Evolutionary conservation across 352 stramenopile genomes (phyloP).

Genomic region (Phytophthora meadii): DNA sequence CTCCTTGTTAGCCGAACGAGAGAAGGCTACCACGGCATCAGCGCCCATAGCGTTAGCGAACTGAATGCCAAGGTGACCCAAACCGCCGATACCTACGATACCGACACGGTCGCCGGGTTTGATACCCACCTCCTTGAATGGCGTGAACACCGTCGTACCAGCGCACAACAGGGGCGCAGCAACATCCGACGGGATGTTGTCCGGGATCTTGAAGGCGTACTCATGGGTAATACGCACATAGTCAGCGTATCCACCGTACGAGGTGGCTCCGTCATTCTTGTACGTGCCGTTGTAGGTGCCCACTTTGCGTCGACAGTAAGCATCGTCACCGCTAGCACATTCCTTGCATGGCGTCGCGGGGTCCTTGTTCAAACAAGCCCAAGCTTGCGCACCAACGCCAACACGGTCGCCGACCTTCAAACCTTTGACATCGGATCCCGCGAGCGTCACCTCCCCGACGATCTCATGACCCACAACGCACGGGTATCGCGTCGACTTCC

Average conservation of each 20-base stretch:
- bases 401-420: constrained; percentile 80
- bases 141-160: constrained; percentile 85
- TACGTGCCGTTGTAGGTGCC: constrained; percentile 63
- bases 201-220: constrained; percentile 81
- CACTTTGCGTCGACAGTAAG: constrained; percentile 64
- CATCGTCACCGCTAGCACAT: constrained; percentile 66
- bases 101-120: constrained; percentile 63
- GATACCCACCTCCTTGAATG: constrained; percentile 59
- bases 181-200: constrained; percentile 60
- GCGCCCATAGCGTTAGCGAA: constrained; percentile 60
- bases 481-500: constrained; percentile 49
- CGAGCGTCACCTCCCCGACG: constrained; percentile 49
- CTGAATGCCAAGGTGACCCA: constrained; percentile 88
- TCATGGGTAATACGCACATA: constrained; percentile 66
- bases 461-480: constrained; percentile 68
- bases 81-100: constrained; percentile 82
- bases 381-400: constrained; percentile 84
- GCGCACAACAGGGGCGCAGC: constrained; percentile 82
- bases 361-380: constrained; percentile 68
- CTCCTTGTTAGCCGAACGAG: constrained; percentile 66
- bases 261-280: constrained; percentile 42
- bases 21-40: constrained; percentile 65
- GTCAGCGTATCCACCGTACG: constrained; percentile 62
- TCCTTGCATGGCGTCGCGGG: constrained; percentile 13
- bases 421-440: constrained; percentile 51